Evolutionary conservation across 2,329 filamentous ascomycete genomes (phyloP).

Genomic region (Colletotrichum magnum): DNA sequence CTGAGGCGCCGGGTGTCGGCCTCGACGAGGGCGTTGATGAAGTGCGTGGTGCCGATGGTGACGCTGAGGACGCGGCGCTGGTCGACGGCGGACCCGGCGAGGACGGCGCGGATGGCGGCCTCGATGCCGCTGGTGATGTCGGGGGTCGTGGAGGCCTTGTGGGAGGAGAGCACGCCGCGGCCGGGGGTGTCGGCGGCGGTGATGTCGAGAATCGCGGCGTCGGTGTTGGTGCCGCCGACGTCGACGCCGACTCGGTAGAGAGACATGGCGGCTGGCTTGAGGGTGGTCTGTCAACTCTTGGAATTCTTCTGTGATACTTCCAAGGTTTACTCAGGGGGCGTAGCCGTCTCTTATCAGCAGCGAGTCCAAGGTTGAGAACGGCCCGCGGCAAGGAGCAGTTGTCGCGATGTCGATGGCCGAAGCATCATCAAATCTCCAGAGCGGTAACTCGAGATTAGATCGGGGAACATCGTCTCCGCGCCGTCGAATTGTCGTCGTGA

Average conservation of each 20-base stretch:
- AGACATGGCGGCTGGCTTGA: slow-evolving; percentile 46
- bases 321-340: background rate
- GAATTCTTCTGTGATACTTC: background rate
- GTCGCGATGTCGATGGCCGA: background rate
- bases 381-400: accelerated
- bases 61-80: slow-evolving; percentile 59
- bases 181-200: slow-evolving; percentile 50
- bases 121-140: slow-evolving; percentile 66
- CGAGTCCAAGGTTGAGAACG: background rate
- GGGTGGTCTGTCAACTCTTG: background rate
- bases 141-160: slow-evolving; percentile 64
- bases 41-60: slow-evolving; percentile 65
- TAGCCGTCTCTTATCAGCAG: background rate
- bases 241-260: slow-evolving; percentile 61
- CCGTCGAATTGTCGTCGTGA: background rate
- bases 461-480: background rate
- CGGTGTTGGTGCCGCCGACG: slow-evolving; percentile 58
- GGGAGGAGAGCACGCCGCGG: slow-evolving; percentile 60
- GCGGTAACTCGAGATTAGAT: background rate
- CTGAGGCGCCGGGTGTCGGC: slow-evolving; percentile 58
- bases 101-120: slow-evolving; percentile 59
- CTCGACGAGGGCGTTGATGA: slow-evolving; percentile 65
- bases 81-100: slow-evolving; percentile 54
- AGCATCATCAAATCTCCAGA: background rate
- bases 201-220: slow-evolving; percentile 61